phyloP scores from a whole-genome alignment of 495 filamentous ascomycete genomes.

The Pseudotulostoma volvatum region DNA sequence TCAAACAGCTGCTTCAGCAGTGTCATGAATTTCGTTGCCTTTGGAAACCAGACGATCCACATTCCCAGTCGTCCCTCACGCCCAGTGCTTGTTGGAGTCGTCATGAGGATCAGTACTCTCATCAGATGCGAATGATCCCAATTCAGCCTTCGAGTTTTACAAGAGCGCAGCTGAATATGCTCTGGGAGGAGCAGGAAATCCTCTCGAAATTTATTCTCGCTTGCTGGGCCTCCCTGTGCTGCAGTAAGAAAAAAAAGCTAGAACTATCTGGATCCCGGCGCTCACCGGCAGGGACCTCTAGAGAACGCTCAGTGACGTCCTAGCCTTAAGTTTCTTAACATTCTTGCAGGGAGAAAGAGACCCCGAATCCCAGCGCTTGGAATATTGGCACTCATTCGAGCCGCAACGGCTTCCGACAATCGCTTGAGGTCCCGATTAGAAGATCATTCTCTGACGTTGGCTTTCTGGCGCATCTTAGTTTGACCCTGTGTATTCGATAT shows the following conservation, averaged over 20 bases:
- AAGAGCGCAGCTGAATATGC: conserved; percentile 10
- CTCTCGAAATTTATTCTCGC: conserved; percentile 10
- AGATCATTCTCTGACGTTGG: too few species aligned
- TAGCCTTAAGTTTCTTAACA: too few species aligned
- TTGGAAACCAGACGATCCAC: conserved; percentile 4
- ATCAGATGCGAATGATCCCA: conserved; percentile 8
- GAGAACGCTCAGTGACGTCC: not conserved
- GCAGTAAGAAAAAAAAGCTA: conserved; percentile 5
- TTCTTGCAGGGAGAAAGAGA: too few species aligned
- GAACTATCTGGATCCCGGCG: not conserved
- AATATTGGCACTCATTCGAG: too few species aligned
- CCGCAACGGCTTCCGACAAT: too few species aligned
- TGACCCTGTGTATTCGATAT: too few species aligned
- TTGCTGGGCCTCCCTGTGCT: conserved; percentile 10
- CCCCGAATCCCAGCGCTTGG: too few species aligned
- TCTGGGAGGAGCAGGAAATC: conserved; percentile 13
- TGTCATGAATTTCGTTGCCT: conserved; percentile 30
- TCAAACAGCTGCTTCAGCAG: conserved; percentile 38
- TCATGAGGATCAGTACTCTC: conserved; percentile 3
- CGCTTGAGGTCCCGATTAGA: too few species aligned
- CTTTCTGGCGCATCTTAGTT: too few species aligned
- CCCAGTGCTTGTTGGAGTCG: conserved; percentile 7
- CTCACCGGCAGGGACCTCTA: not conserved
- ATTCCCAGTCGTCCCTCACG: conserved; percentile 11
- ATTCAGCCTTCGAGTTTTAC: conserved; percentile 9